These are phyloP conservation scores for Plectosphaerella cucumerina DNA, from an alignment of 2,329 filamentous ascomycete species.

Conservation along the genomic window DNA sequence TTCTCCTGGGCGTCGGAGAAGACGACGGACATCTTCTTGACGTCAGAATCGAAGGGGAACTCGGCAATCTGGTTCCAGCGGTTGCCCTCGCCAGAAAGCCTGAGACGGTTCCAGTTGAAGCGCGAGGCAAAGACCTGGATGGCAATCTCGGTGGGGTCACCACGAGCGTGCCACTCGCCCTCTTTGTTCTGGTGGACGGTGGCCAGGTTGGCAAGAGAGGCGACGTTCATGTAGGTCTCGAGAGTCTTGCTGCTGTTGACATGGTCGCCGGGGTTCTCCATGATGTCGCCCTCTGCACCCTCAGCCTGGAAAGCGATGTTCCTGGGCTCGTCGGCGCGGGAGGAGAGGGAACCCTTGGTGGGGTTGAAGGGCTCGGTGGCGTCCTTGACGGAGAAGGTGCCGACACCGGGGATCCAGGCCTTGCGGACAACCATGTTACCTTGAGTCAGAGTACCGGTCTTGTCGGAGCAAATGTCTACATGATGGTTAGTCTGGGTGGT, in stretches of 20 bases:
- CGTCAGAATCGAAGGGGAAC: constrained; percentile 69
- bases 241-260: constrained; percentile 34
- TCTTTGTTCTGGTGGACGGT: constrained; percentile 52
- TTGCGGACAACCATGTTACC: constrained; percentile 52
- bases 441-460: constrained; percentile 51
- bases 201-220: constrained; percentile 62
- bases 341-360: constrained; percentile 40
- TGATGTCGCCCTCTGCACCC: constrained; percentile 21
- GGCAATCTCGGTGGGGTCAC: constrained; percentile 68
- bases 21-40: constrained; percentile 75
- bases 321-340: constrained; percentile 30
- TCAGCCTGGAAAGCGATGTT: constrained; percentile 24
- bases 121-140: constrained; percentile 70
- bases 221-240: constrained; percentile 55
- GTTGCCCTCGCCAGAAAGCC: constrained; percentile 44
- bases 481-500: constrained; percentile 9
- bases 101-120: constrained; percentile 58
- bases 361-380: constrained; percentile 56
- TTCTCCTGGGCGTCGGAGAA: constrained; percentile 40
- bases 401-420: constrained; percentile 45
- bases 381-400: constrained; percentile 40
- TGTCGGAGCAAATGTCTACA: constrained; percentile 50
- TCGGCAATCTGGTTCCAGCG: constrained; percentile 59
- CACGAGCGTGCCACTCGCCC: constrained; percentile 56
- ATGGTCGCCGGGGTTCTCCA: constrained; percentile 34